Base-by-base conservation (phyloP, 108 stramenopile genomes). In the Nitzschia sp. region DNA sequence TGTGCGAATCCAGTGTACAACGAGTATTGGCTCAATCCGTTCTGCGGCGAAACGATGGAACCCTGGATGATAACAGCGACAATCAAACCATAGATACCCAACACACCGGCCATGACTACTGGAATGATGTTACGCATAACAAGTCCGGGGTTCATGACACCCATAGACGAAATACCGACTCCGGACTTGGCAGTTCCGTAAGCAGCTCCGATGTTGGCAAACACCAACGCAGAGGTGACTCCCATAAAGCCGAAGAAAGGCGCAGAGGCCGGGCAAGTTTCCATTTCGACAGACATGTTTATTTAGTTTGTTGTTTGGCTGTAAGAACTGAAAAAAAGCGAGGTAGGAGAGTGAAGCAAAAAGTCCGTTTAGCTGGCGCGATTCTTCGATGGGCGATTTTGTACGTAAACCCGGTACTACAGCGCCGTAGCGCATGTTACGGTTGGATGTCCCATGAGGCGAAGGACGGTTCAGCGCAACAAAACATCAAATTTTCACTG, bases 71-170 rank as follows among this genome's bases (percentile, higher is more conserved):
- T 97, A 15, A 97, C 99, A 34, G 97, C 96, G 30, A 99, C 97
- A 75, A 99, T 99, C 28, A 99, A 87, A 58, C 99, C 99, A 84
- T 99, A 99, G 73, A 99, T 99, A 68, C 99, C 97, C 63, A 99
- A 85, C 46, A 99, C 97, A 84, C 99, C 99, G 68, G 99, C 99
- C 97, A 99, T 97, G 77, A 99, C 96, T 32, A 99, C 96, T 61
- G 99, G 99, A 81, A 99, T 97, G 69, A 99, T 96, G 89, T 99
- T 99, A 52, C 93, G 77, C 97, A 99, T 99, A 6, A 99, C 97
- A 16, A 94, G 77, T 25, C 91, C 94, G 33, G 99, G 97, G 87
- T 98, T 95, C 93, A 96, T 97, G 1, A 99, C 96, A 69, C 99
- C 99, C 97, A 98, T 99, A 54, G 95, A 95, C 2, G 95, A 93